Evolutionary conservation across 1,284 basidiomycete genomes (phyloP).

Genomic region (Lentinula novae-zelandiae): DNA sequence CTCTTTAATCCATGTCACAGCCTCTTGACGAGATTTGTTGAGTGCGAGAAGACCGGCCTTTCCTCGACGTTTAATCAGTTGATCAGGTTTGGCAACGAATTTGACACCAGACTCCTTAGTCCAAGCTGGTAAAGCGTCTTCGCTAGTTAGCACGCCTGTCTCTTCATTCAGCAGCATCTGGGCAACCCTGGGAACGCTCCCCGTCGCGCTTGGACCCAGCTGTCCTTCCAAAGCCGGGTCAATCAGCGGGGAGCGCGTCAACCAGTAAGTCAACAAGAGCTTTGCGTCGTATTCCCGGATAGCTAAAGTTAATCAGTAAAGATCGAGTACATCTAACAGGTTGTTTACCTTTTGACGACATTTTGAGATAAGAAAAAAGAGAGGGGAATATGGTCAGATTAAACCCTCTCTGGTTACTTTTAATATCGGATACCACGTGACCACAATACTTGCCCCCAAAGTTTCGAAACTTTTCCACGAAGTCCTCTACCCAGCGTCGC

Average conservation of each 20-base stretch:
- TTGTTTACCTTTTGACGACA: conserved; percentile 8
- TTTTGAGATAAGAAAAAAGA: conserved; percentile 20
- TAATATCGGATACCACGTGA: not conserved
- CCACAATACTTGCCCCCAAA: not conserved
- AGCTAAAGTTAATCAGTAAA: conserved; percentile 39
- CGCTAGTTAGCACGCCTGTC: conserved; percentile 79
- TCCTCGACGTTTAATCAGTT: conserved; percentile 98
- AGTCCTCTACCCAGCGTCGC: not conserved
- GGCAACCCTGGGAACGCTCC: conserved; percentile 67
- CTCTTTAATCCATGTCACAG: conserved; percentile 84
- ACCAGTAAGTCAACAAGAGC: conserved; percentile 91
- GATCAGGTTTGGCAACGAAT: conserved; percentile 94
- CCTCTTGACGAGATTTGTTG: conserved; percentile 90
- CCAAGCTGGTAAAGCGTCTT: conserved; percentile 72
- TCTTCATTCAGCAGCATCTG: conserved; percentile 87
- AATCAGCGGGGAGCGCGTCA: conserved; percentile 76
- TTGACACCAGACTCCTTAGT: conserved; percentile 69
- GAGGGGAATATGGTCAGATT: not conserved
- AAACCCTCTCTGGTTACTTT: not conserved
- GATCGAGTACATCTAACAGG: not conserved
- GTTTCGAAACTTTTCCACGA: not conserved
- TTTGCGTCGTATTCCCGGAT: conserved; percentile 96
- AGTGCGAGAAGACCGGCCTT: conserved; percentile 94
- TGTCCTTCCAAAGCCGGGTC: conserved; percentile 31
- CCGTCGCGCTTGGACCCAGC: conserved; percentile 49